These are phyloP conservation scores for Kluyveromyces marxianus DNA, from an alignment of 1,139 yeast genomes.

Conservation along the genomic window DNA sequence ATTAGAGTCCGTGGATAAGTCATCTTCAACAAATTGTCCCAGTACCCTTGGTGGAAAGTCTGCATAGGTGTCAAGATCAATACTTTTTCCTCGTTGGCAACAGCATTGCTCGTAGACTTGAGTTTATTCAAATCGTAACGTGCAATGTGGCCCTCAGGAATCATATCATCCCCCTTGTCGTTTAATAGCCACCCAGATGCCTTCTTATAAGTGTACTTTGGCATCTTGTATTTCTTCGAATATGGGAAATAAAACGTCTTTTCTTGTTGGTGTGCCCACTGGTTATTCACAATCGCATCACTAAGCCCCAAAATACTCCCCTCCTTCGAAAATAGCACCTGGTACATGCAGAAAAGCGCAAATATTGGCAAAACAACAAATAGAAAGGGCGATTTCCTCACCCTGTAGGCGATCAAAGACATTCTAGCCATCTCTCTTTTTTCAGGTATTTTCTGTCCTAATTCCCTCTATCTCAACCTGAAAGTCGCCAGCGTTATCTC, in stretches of 20 bases:
- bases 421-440: slow-evolving; percentile 3
- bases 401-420: slow-evolving; percentile 19
- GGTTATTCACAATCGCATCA: slow-evolving; percentile 23
- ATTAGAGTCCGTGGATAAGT: slow-evolving; percentile 78
- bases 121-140: slow-evolving; percentile 78
- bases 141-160: slow-evolving; percentile 70
- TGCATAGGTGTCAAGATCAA: slow-evolving; percentile 85
- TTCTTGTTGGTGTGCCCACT: slow-evolving; percentile 32
- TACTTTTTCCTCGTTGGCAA: slow-evolving; percentile 70
- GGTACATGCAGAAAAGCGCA: slow-evolving; percentile 16
- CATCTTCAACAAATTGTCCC: slow-evolving; percentile 71
- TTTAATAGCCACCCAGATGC: slow-evolving; percentile 42
- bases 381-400: slow-evolving; percentile 23
- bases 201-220: slow-evolving; percentile 43
- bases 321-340: slow-evolving; percentile 17
- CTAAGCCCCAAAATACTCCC: slow-evolving; percentile 22
- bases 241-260: slow-evolving; percentile 30
- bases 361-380: slow-evolving; percentile 20
- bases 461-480: not conserved
- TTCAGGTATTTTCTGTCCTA: too few species aligned
- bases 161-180: slow-evolving; percentile 37
- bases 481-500: too few species aligned
- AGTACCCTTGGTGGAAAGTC: slow-evolving; percentile 72
- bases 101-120: slow-evolving; percentile 61
- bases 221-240: slow-evolving; percentile 28